Percentiles rank a stretch among this genome's conserved stretches.
phyloP scores from a whole-genome alignment of 2,329 filamentous ascomycete species.

The Cordyceps cateniannulata region DNA sequence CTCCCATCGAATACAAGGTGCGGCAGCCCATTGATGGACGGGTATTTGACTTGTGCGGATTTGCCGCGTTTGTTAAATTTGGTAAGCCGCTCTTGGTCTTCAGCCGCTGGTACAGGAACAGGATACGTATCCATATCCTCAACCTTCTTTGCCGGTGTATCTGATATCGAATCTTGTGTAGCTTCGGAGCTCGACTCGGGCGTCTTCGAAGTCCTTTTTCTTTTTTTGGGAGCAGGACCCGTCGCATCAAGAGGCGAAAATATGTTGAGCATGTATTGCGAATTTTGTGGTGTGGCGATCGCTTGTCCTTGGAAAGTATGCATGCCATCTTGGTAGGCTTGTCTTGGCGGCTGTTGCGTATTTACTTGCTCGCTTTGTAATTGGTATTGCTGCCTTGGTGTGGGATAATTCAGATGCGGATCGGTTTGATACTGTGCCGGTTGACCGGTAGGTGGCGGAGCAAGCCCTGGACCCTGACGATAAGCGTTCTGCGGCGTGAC shows the following conservation, averaged over 20 bases:
- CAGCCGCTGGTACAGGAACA: constrained; percentile 25
- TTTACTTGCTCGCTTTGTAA: constrained; percentile 3
- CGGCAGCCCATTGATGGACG: constrained; percentile 32
- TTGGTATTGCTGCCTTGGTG: constrained; percentile 13
- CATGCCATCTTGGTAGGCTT: not conserved
- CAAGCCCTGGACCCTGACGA: constrained; percentile 18
- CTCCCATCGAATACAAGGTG: constrained; percentile 31
- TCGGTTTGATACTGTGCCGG: constrained; percentile 16
- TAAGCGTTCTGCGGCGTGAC: not conserved
- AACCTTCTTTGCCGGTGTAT: constrained; percentile 23
- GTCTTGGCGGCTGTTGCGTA: not conserved
- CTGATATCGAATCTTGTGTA: constrained; percentile 23
- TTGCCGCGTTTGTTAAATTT: constrained; percentile 33
- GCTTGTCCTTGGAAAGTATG: constrained; percentile 1
- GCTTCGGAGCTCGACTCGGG: constrained; percentile 17
- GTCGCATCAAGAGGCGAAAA: not conserved
- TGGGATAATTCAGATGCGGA: not conserved
- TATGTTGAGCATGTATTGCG: constrained; percentile 14
- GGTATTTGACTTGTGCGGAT: constrained; percentile 31
- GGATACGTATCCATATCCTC: constrained; percentile 29
- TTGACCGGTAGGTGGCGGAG: constrained; percentile 22
- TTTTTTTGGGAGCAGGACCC: not conserved
- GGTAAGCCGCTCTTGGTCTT: constrained; percentile 29
- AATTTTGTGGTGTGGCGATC: constrained; percentile 6
- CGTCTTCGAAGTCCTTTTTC: constrained; percentile 7